Conservation (phyloP, 345 rosid genomes). For the Moricandia moricandioides region DNA sequence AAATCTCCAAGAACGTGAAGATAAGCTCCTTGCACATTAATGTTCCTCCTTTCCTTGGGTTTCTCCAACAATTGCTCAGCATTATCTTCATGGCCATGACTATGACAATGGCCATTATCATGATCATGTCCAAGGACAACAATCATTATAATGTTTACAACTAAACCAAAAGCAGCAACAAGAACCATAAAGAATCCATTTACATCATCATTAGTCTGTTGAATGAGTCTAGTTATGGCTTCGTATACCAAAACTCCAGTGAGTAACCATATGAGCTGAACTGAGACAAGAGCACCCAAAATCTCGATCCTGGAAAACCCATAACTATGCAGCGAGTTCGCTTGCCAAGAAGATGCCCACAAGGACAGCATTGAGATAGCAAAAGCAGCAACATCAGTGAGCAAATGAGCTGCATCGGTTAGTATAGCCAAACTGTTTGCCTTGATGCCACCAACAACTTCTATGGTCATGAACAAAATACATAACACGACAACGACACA, state of each 20-base stretch:
- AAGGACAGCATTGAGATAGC: slow-evolving; percentile 61
- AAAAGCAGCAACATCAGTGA: slow-evolving; percentile 68
- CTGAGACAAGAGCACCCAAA: slow-evolving; percentile 64
- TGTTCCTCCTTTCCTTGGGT: slow-evolving; percentile 41
- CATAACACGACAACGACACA: slow-evolving; percentile 47
- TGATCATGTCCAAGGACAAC: slow-evolving; percentile 57
- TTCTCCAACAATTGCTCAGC: slow-evolving; percentile 42
- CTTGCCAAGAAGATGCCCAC: slow-evolving; percentile 72
- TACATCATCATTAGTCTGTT: slow-evolving; percentile 42
- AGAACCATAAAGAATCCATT: slow-evolving; percentile 60
- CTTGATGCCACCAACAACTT: slow-evolving; percentile 61
- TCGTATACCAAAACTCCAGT: slow-evolving; percentile 68
- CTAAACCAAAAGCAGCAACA: slow-evolving; percentile 59
- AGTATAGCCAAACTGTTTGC: slow-evolving; percentile 69
- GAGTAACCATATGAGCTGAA: slow-evolving; percentile 67
- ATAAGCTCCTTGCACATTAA: slow-evolving; percentile 68
- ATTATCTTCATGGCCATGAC: background rate
- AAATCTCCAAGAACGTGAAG: slow-evolving; percentile 72
- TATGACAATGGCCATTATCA: slow-evolving; percentile 38
- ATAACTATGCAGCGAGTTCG: slow-evolving; percentile 55
- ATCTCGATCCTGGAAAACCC: slow-evolving; percentile 66
- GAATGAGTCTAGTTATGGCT: slow-evolving; percentile 54
- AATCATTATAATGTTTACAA: slow-evolving; percentile 41
- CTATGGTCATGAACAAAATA: slow-evolving; percentile 56
- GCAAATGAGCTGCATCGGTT: slow-evolving; percentile 67